phyloP scores from a whole-genome alignment of 1,284 basidiomycete species.

The Marasmius fiardii region DNA sequence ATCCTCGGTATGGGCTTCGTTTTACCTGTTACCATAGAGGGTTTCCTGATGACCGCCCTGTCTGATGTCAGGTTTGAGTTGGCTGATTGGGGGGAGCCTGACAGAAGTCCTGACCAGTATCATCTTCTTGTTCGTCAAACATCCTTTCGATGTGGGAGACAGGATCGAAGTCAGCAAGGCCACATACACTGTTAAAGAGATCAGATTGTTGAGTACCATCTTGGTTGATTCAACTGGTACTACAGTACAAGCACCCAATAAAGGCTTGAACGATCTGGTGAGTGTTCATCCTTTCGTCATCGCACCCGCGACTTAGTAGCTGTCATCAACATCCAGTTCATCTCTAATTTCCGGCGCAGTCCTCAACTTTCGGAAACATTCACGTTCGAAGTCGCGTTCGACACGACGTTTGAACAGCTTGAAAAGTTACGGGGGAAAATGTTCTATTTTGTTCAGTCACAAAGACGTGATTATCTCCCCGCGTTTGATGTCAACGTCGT shows the following conservation, averaged over 20 bases:
- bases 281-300: constrained; percentile 18
- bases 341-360: constrained; percentile 71
- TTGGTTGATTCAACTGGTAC: constrained; percentile 63
- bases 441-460: constrained; percentile 73
- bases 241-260: constrained; percentile 68
- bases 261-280: constrained; percentile 64
- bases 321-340: constrained; percentile 42
- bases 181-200: constrained; percentile 83
- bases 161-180: constrained; percentile 54
- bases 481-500: constrained; percentile 69
- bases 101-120: constrained; percentile 73
- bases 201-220: constrained; percentile 77
- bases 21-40: neutral
- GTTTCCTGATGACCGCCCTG: constrained; percentile 2
- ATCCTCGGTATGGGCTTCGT: constrained; percentile 56
- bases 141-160: constrained; percentile 91
- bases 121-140: constrained; percentile 85
- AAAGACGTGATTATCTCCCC: constrained; percentile 72
- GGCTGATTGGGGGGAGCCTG: constrained; percentile 79
- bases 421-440: constrained; percentile 78
- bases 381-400: constrained; percentile 78
- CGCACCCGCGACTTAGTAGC: neutral
- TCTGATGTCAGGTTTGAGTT: constrained; percentile 61
- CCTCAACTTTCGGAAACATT: constrained; percentile 74
- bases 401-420: constrained; percentile 81